Evolutionary conservation across 192 early-diverging fungal genomes (phyloP).

Genomic region (Pilobolus umbonatus): DNA sequence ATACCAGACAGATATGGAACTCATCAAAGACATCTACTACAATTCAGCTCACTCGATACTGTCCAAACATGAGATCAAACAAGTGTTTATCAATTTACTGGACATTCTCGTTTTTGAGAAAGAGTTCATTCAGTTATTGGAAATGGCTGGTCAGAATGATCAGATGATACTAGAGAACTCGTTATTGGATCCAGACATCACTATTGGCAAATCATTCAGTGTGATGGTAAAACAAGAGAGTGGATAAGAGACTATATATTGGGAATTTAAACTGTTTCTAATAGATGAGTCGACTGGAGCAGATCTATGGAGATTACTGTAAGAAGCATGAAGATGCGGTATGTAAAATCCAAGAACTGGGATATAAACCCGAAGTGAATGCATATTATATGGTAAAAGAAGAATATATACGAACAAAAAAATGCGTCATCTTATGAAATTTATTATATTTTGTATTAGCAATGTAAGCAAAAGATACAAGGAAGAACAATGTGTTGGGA

Average conservation of each 20-base stretch:
- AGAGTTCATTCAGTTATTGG: conserved; percentile 61
- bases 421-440: no score
- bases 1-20: conserved; percentile 70
- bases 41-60: conserved; percentile 51
- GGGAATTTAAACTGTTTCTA: background rate
- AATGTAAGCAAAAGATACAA: conserved; percentile 55
- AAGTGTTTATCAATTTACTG: conserved; percentile 76
- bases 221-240: conserved; percentile 34
- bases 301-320: conserved; percentile 68
- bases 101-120: conserved; percentile 64
- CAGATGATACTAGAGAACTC: conserved; percentile 19
- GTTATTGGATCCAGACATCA: conserved; percentile 14
- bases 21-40: conserved; percentile 68
- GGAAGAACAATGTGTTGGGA: conserved; percentile 88
- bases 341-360: conserved; percentile 57
- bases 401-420: conserved; percentile 24
- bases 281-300: conserved; percentile 39
- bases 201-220: conserved; percentile 51
- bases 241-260: conserved; percentile 1
- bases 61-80: conserved; percentile 55
- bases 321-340: conserved; percentile 70
- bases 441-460: conserved; percentile 39
- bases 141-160: conserved; percentile 41
- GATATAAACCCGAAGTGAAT: conserved; percentile 34
- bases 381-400: conserved; percentile 42